These are phyloP conservation scores for Termitomyces sp. DNA, from an alignment of 768 basidiomycete genomes.

Conservation along the genomic window DNA sequence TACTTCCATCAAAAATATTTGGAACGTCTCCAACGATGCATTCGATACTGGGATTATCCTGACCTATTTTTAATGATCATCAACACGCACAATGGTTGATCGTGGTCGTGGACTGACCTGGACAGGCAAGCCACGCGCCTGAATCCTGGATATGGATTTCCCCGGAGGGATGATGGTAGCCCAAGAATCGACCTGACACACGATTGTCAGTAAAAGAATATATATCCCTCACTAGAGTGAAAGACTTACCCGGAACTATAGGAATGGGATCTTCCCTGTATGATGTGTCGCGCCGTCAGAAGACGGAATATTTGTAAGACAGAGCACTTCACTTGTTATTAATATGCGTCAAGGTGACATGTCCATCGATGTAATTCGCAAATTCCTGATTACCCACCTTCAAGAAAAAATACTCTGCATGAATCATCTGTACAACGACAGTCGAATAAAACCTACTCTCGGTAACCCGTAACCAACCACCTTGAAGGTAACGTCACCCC, in stretches of 20 bases:
- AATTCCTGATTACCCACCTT: constrained; percentile 57
- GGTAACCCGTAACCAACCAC: constrained; percentile 38
- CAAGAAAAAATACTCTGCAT: not conserved
- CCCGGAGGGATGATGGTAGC: constrained; percentile 36
- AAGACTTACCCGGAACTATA: constrained; percentile 29
- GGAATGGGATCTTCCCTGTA: constrained; percentile 34
- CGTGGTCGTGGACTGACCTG: constrained; percentile 27
- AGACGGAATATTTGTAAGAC: not conserved
- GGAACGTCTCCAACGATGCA: constrained; percentile 51
- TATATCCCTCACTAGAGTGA: not conserved
- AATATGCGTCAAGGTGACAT: constrained; percentile 46
- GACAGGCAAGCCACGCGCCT: constrained; percentile 48
- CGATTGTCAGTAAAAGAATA: not conserved
- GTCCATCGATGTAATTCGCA: constrained; percentile 52
- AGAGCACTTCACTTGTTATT: constrained; percentile 43
- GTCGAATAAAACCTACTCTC: constrained; percentile 28
- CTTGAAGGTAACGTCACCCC: constrained; percentile 26
- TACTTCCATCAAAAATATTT: constrained; percentile 38
- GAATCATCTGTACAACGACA: constrained; percentile 4
- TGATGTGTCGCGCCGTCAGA: not conserved
- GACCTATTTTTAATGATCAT: constrained; percentile 26
- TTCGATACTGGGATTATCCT: constrained; percentile 47
- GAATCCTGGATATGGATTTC: constrained; percentile 47
- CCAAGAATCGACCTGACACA: constrained; percentile 26
- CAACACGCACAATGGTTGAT: not conserved